Evolutionary conservation across 1,284 basidiomycete species (phyloP), one percentile per base, ranked within the genome.

Genomic region (Marasmius oreades): DNA sequence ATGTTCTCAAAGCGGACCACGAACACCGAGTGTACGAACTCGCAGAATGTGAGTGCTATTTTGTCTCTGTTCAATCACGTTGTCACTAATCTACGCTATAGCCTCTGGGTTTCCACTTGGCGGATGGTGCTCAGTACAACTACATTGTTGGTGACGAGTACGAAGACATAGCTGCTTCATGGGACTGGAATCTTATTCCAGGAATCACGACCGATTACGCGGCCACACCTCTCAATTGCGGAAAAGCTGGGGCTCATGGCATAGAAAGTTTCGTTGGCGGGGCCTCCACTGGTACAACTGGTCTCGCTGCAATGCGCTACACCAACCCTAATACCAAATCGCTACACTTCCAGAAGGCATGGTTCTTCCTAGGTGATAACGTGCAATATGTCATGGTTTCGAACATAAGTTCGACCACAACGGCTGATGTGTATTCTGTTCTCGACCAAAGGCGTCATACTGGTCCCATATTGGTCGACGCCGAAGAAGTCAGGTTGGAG

Each of bases 101-200:
- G 81, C 81, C 79, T 6, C 70, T 79, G 12, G 87, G 86, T 0
- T 87, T 88, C 69, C 86, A 88, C 62, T 73, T 89, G 4, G 75
- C 84, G 0, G 85, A 88, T 59, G 86, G 86, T 0, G 77, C 78
- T 0, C 66, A 82, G 5, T 86, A 84, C 68, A 86, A 82, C 5
- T 86, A 88, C 67, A 61, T 84, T 34, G 68, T 73, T 26, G 87
- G 87, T 1, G 71, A 79, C 56, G 86, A 89, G 68, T 89, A 89
- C 66, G 80, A 83, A 65, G 84, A 88, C 63, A 85, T 88, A 22
- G 73, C 78, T 7, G 85, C 80, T 1, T 75, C 80, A 1, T 88
- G 85, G 86, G 85, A 90, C 64, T 90, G 86, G 86, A 80, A 86
- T 62, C 70, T 87, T 14, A 81, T 89, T 44, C 86, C 87, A 3